These are phyloP conservation scores for Termitomyces bulborhizus DNA, from an alignment of 768 basidiomycete genomes.

Conservation along the genomic window DNA sequence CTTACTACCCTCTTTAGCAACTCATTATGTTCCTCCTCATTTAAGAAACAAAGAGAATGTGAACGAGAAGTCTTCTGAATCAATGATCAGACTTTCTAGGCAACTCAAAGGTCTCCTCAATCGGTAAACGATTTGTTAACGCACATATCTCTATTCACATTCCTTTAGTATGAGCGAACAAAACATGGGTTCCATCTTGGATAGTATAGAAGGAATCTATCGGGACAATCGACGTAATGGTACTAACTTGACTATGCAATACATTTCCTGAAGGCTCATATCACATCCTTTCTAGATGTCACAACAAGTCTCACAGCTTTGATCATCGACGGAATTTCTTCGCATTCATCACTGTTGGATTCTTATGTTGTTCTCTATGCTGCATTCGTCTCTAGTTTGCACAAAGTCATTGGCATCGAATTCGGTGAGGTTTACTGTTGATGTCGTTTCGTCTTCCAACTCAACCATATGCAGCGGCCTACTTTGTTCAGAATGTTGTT, in stretches of 20 bases:
- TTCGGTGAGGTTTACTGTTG: constrained; percentile 56
- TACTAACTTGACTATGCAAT: constrained; percentile 21
- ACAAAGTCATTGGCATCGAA: constrained; percentile 79
- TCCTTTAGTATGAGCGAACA: constrained; percentile 79
- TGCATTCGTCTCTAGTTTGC: constrained; percentile 73
- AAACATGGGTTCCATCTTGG: constrained; percentile 72
- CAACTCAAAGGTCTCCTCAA: constrained; percentile 88
- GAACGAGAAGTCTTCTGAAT: constrained; percentile 28
- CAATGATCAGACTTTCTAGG: constrained; percentile 52
- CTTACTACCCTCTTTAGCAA: constrained; percentile 11
- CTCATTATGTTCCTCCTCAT: constrained; percentile 79
- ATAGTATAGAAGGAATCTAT: constrained; percentile 71
- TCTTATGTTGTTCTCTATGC: constrained; percentile 88
- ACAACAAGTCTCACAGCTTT: constrained; percentile 72
- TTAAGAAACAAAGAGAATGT: constrained; percentile 38
- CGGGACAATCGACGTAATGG: constrained; percentile 74
- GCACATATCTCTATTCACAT: background rate
- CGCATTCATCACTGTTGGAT: constrained; percentile 77
- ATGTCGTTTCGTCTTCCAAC: background rate
- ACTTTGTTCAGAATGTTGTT: constrained; percentile 73
- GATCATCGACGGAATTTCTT: constrained; percentile 73
- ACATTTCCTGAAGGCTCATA: background rate
- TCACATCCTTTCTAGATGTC: constrained; percentile 49
- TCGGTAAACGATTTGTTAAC: constrained; percentile 38
- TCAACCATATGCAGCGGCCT: constrained; percentile 49